Evolutionary conservation across 139 green algal species (phyloP), one percentile per base, ranked within the genome.

Genomic region (Chlamydomonas sphaeroides): DNA sequence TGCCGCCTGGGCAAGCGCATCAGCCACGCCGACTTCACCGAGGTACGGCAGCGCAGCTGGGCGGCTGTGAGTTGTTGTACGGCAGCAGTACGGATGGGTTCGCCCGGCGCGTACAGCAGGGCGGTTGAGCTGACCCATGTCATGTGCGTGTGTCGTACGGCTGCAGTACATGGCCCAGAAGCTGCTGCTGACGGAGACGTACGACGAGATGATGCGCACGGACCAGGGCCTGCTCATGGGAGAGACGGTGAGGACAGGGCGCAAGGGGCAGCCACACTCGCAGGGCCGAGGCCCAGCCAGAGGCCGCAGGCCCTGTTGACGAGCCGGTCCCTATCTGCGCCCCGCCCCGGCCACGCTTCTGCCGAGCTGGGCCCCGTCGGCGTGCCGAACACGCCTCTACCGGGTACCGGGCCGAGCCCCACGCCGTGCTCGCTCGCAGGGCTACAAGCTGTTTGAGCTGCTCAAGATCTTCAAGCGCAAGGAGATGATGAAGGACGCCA

Each of bases 381-480:
- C 0, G 65, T 14, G 35, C n/a, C 35, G 14, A 10, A 26, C 28
- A 5, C 10, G 32, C 3, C 65, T 23, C 35, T n/a, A 49, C 23
- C 26, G 0, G 32, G 35, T 6, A 3, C 28, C 53, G 20, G 23
- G 35, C 35, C 26, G 35, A 48, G 8, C 26, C 21, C 68, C 25
- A 0, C 4, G 6, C 23, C 26, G 21, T 20, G 23, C 41, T 53
- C 1, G 15, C 7, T 4, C n/a, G 45, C 67, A 85, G 68, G 79
- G 67, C 39, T 68, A 28, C 79, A 85, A 69, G 57, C 33, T 85
- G 39, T 78, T 78, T 20, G 69, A 85, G 68, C 57, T 85, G 57
- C 79, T 85, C 0, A 51, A 79, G 56, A 56, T 51, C 20, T 70
- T 41, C 56, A 72, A 78, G 33, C 68, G 77, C 23, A 66, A 57